Evolutionary conservation across 495 filamentous ascomycete genomes (phyloP), one percentile per base, ranked within the genome.

Genomic region (Neurospora sp.): DNA sequence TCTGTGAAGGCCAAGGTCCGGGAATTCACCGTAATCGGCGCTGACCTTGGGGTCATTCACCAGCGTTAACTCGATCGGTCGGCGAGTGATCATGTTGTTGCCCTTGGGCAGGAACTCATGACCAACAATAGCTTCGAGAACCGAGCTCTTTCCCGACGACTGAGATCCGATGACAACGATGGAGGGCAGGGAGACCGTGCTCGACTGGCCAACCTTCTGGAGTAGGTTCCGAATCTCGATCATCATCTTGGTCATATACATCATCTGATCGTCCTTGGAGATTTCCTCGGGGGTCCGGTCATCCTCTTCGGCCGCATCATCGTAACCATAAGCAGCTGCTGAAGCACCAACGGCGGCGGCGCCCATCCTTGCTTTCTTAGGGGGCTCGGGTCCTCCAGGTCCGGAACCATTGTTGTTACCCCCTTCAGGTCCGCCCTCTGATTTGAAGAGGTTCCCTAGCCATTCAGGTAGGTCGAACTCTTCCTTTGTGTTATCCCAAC

Each of bases 151-250:
- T 40, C 96, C 96, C 3, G 96, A 98, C 4, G 95, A 98, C 80
- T 99, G 96, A 1, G 96, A 98, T 12, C 96, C 96, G 76, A 99
- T 98, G 27, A 99, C 96, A 8, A 99, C 96, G 73, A 99, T 99
- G 3, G 96, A 97, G 0, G 96, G 96, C 46, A 98, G 82, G 5
- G 91, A 94, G 46, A 99, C 84, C 14, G 92, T 88, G 73, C 90
- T 91, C 7, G 94, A 94, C 83, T 99, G 94, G 53, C 96, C 96
- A 68, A 99, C 91, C 22, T 90, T 89, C 77, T 95, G 91, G 8
- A 99, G 85, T 48, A 99, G 93, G 74, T 91, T 94, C 74, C 96
- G 85, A 70, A 99, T 98, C 80, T 99, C 95, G 78, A 99, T 99
- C 96, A 99, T 99, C 82, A 97, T 97, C 83, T 94, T 94, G 0